Base-by-base conservation (phyloP, 352 stramenopile species). In the Phytophthora sojae region DNA sequence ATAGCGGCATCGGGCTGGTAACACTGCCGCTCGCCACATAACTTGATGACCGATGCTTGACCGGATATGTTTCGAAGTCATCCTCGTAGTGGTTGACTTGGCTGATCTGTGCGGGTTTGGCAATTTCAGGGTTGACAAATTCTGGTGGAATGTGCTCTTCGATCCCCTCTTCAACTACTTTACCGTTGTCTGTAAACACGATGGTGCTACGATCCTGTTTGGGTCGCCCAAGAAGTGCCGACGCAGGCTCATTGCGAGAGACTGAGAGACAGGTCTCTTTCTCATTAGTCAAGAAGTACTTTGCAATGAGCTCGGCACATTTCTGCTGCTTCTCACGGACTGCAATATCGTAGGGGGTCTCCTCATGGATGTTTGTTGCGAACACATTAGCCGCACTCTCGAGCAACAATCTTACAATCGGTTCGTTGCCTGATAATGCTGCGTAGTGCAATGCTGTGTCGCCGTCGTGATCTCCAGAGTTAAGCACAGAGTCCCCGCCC, bases 381-480 rank as follows among this genome's bases (percentile, higher is more conserved):
- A 86, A 79, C 0, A 93, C 88, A 55, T 93, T 81, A 4, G 89
- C 89, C 6, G 88, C 89, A 58, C 86, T 95, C 49, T 95, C 85
- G 15, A 96, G 37, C 12, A 96, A 59, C 4, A 94, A 52, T 69
- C 89, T 90, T 1, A 95, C 89, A n/a, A 90, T 81, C 4, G 44
- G 57, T 44, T 89, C 83, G 25, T 88, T 80, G 7, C 85, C 89
- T 21, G 86, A 71, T n/a, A 86, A 53, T 1, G 87, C 81, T 0
- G 88, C 83, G 47, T 94, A 94, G 63, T 96, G 89, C 6, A 96
- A 60, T 37, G 88, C 80, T 8, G 89, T 95, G 50, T 95, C 88
- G 4, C 86, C 88, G 23, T 93, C 85, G 29, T 86, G 70, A 19
- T 96, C 89, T 0, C 88, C 86, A 6, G 86, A 85, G 44, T 95